Conservation (phyloP, 208 protist genomes). For the Acanthamoeba royreba region DNA sequence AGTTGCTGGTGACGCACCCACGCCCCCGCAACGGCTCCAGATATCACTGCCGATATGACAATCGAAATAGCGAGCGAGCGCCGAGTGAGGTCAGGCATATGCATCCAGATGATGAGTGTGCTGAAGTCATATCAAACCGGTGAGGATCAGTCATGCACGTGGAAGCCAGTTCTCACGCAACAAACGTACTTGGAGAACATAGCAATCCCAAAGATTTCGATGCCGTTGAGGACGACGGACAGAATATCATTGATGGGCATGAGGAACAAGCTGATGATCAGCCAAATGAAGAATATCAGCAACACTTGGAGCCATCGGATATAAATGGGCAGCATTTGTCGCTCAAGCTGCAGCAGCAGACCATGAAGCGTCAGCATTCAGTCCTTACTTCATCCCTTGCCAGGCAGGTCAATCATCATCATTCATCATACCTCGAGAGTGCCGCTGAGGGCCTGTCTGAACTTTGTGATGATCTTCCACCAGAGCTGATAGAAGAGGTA, state of each 20-base stretch:
- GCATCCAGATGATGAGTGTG: background rate
- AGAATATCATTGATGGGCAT: background rate
- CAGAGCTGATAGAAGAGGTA: background rate
- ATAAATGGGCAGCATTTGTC: background rate
- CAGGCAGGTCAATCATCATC: no score
- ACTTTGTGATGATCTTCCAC: background rate
- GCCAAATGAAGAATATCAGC: background rate
- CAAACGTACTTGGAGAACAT: slow-evolving; percentile 1
- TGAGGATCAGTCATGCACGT: background rate
- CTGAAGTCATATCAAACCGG: background rate
- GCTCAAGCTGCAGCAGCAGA: background rate
- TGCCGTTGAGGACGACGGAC: background rate
- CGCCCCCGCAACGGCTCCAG: background rate
- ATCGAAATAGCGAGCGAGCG: background rate
- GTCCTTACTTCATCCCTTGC: no score
- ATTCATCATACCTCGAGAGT: background rate
- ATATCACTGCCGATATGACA: background rate
- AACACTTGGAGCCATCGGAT: background rate
- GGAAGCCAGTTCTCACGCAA: background rate
- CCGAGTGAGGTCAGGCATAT: background rate
- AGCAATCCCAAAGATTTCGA: background rate
- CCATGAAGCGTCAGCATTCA: no score
- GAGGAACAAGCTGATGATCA: background rate
- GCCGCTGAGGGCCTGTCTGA: background rate
- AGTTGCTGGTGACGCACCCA: background rate